Percentiles rank a stretch among this genome's conserved stretches.
These are phyloP conservation scores for Penicillium diatomitis DNA, from an alignment of 495 filamentous ascomycete species.

Conservation along the genomic window DNA sequence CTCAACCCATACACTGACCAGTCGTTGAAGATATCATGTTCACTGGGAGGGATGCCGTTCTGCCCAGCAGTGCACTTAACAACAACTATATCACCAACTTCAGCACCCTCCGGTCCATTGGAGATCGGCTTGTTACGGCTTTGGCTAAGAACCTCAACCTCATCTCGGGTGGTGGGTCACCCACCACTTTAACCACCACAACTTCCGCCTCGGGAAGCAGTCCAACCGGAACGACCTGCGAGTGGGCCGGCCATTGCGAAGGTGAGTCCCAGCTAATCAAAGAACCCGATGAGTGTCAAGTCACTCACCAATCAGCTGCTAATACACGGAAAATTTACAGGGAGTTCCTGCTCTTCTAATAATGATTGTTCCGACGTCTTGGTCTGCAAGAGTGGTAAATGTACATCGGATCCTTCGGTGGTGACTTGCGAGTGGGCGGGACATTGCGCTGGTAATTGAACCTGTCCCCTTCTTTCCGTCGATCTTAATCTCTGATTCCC, in stretches of 20 bases:
- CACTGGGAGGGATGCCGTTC: conserved; percentile 20
- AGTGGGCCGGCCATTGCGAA: conserved; percentile 15
- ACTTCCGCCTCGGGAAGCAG: background rate
- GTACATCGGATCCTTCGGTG: background rate
- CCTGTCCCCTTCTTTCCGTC: too few species aligned
- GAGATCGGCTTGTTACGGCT: conserved; percentile 17
- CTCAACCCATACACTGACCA: background rate
- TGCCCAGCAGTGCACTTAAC: conserved; percentile 21
- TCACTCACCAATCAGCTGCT: too few species aligned
- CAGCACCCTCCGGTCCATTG: conserved; percentile 22
- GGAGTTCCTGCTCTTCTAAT: conserved; percentile 12
- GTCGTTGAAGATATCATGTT: conserved; percentile 24
- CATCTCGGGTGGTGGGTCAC: background rate
- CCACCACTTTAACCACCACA: conserved; percentile 1
- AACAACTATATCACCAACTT: conserved; percentile 32
- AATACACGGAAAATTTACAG: background rate
- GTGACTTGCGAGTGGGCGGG: conserved; percentile 12
- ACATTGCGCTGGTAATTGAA: conserved; percentile 12
- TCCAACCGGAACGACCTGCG: conserved; percentile 5
- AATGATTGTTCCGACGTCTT: conserved; percentile 13
- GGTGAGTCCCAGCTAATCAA: conserved; percentile 4
- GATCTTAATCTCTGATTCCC: too few species aligned
- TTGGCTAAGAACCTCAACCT: conserved; percentile 30
- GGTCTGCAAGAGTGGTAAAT: conserved; percentile 12
- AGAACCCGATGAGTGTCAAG: background rate